Conservation (phyloP, 495 filamentous ascomycete genomes). For the Cercophora newfieldiana region DNA sequence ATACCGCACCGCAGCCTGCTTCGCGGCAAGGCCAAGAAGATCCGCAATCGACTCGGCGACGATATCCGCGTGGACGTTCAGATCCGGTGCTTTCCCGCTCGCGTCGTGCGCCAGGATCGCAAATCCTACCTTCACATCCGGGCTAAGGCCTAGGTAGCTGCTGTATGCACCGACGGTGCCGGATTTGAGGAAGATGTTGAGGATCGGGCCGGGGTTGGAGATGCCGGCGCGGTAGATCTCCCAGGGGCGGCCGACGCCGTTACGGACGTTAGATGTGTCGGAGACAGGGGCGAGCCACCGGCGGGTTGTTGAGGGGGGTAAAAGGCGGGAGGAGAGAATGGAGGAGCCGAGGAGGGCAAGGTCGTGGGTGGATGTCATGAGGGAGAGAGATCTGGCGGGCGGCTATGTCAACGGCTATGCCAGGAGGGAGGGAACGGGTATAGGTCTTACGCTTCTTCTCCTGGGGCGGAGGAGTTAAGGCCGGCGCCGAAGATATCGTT, state of each 20-base stretch:
- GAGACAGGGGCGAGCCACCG: constrained; percentile 49
- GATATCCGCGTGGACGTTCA: constrained; percentile 18
- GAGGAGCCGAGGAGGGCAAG: constrained; percentile 43
- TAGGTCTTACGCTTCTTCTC: not conserved
- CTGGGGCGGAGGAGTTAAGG: not conserved
- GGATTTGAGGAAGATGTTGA: constrained; percentile 49
- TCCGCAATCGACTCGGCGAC: not conserved
- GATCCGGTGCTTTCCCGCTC: not conserved
- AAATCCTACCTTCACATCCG: constrained; percentile 47
- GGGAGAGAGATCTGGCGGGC: constrained; percentile 41
- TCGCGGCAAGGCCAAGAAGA: not conserved
- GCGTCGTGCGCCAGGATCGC: constrained; percentile 43
- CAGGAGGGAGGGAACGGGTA: not conserved
- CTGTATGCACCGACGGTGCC: constrained; percentile 41
- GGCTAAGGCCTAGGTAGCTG: constrained; percentile 37
- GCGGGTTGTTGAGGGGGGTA: constrained; percentile 39
- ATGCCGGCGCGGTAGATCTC: constrained; percentile 39
- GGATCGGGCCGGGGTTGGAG: constrained; percentile 4
- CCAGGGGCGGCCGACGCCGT: constrained; percentile 51
- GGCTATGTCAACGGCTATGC: not conserved
- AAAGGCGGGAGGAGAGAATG: constrained; percentile 44
- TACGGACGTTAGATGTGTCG: constrained; percentile 37
- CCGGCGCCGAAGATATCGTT: not conserved
- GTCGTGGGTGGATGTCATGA: constrained; percentile 47
- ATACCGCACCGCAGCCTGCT: not conserved